phyloP scores from a whole-genome alignment of 129 eudicot genomes.

The Artemisia annua region DNA sequence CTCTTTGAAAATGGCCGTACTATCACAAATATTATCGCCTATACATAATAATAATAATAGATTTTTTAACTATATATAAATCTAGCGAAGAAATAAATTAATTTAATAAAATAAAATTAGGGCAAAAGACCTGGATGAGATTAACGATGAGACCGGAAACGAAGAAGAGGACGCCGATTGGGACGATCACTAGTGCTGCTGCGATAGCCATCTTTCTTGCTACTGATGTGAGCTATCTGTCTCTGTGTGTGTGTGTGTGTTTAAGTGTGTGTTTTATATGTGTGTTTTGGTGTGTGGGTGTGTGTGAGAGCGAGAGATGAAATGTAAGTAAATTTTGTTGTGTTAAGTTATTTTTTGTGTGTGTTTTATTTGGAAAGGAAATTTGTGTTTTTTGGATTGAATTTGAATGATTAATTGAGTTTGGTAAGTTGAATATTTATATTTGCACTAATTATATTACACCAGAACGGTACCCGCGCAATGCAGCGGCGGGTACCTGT shows the following conservation, averaged over 20 bases:
- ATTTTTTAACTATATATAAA: too few relatives aligned
- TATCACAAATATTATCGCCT: slow-evolving; percentile 71
- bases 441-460: too few relatives aligned
- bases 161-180: slow-evolving; percentile 82
- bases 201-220: slow-evolving; percentile 61
- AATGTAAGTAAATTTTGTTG: background rate
- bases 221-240: too few relatives aligned
- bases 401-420: background rate
- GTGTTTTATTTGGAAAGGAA: background rate
- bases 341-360: background rate
- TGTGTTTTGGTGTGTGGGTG: slow-evolving; percentile 1
- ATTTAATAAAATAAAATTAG: background rate
- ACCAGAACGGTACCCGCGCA: too few relatives aligned
- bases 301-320: background rate
- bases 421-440: background rate
- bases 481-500: too few relatives aligned
- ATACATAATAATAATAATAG: background rate
- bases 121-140: slow-evolving; percentile 56
- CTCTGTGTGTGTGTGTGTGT: too few relatives aligned
- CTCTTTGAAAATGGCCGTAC: slow-evolving; percentile 84
- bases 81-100: too few relatives aligned
- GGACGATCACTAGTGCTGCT: slow-evolving; percentile 76
- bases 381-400: too few relatives aligned
- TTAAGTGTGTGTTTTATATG: background rate
- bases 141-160: slow-evolving; percentile 80